Evolutionary conservation across 1,284 basidiomycete species (phyloP), one percentile per base, ranked within the genome.

Genomic region (Irpex sp.): DNA sequence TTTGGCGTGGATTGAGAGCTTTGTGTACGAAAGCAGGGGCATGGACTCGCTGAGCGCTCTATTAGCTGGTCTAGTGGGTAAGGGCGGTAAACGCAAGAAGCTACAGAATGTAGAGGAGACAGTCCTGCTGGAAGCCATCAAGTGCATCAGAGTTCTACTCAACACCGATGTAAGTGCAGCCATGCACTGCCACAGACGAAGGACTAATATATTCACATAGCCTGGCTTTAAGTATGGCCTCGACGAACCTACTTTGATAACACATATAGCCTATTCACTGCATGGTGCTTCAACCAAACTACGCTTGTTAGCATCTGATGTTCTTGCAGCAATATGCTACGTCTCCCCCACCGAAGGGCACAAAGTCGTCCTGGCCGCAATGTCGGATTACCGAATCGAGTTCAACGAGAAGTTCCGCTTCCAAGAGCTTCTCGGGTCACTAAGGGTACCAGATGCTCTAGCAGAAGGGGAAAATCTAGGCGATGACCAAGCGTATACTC

Each of bases 311-410:
- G 81, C 85, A 0, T 87, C 90, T 1, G 93, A 96, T 68, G 81
- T 96, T 19, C 82, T 97, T 4, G 92, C 93, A 0, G 94, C 90
- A 0, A 84, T 96, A 55, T 94, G 92, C 69, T 81, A 94, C 9
- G 78, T 96, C 13, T 90, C 91, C 0, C 76, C 84, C 4, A 79
- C 79, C 1, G 86, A 90, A 50, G 95, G 94, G 0, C 88, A 93
- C 68, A 84, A 81, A 61, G 80, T 86, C 2, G 91, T 96, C 7
- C 78, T 95, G 5, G 80, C 88, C 0, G 92, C 93, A 0, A 75
- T 96, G 62, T 92, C 92, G 0, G 93, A 96, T 69, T 92, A 90
- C 67, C 82, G 87, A 17, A 74, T 91, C 50, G 82, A 82, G n/a
- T 86, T 82, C 65, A 86, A 87, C 17, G 93, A 95, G 66, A 73